These are phyloP conservation scores for Cyclocybe cylindracea DNA, from an alignment of 768 basidiomycete genomes.

Conservation along the genomic window DNA sequence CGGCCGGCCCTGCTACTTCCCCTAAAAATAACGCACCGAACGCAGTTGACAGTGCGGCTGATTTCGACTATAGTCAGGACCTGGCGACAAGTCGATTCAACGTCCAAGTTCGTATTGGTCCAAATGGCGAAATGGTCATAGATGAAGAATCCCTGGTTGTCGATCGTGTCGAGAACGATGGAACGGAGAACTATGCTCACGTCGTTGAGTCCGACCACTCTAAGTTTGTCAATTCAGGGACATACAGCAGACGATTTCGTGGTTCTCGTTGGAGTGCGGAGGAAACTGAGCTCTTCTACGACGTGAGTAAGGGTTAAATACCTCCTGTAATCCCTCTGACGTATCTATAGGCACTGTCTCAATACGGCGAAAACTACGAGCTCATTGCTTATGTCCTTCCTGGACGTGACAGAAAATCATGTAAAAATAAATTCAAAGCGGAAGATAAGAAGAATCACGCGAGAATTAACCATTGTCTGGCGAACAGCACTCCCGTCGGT, in stretches of 20 bases:
- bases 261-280: conserved; percentile 88
- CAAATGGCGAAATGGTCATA: conserved; percentile 84
- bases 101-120: conserved; percentile 85
- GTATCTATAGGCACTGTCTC: conserved; percentile 70
- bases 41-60: conserved; percentile 50
- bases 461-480: conserved; percentile 76
- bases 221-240: conserved; percentile 83
- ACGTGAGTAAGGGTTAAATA: conserved; percentile 48
- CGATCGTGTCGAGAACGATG: conserved; percentile 71
- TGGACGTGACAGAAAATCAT: conserved; percentile 83
- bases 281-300: conserved; percentile 87
- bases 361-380: conserved; percentile 93
- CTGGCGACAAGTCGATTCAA: conserved; percentile 73
- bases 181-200: conserved; percentile 70
- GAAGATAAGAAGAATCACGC: conserved; percentile 82
- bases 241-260: conserved; percentile 79
- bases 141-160: conserved; percentile 86
- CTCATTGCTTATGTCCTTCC: conserved; percentile 86
- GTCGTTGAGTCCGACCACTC: conserved; percentile 81
- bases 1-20: conserved; percentile 13
- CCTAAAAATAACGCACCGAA: conserved; percentile 18
- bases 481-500: conserved; percentile 78
- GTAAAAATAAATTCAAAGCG: conserved; percentile 91
- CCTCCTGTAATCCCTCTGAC: conserved; percentile 11
- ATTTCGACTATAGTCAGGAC: conserved; percentile 70